Conservation (phyloP, 768 basidiomycete species). For the Candolleomyces efflorescens region DNA sequence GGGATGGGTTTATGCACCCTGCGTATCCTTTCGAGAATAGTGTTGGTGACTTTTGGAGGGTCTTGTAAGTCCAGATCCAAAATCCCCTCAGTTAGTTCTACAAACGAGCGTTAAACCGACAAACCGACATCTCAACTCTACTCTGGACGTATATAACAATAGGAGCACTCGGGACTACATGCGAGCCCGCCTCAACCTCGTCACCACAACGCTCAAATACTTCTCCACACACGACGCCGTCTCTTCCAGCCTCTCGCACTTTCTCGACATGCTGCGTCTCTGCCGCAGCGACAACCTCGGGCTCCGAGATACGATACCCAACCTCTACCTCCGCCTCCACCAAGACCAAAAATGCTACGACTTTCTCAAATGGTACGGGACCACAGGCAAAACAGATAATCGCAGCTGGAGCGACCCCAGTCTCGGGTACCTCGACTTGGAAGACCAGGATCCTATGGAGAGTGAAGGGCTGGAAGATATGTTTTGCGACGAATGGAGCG, state of each 20-base stretch:
- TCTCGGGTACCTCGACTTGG: constrained; percentile 6
- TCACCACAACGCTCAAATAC: background rate
- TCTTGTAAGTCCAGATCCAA: constrained; percentile 3
- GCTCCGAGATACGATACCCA: constrained; percentile 7
- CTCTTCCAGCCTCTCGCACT: constrained; percentile 1
- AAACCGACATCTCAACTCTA: too few species aligned
- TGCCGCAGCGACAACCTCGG: constrained; percentile 10
- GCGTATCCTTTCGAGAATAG: constrained; percentile 6
- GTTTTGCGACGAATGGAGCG: background rate
- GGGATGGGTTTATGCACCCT: background rate
- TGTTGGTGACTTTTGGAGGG: constrained; percentile 12
- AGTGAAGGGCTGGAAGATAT: background rate
- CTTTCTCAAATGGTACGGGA: constrained; percentile 10
- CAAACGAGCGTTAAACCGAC: background rate
- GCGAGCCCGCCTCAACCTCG: constrained; percentile 8
- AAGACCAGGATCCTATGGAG: constrained; percentile 9
- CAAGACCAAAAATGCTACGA: constrained; percentile 11
- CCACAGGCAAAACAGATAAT: background rate
- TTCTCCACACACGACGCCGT: constrained; percentile 3
- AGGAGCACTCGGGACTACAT: constrained; percentile 8
- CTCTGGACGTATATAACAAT: too few species aligned
- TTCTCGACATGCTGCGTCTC: constrained; percentile 11
- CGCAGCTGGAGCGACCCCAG: constrained; percentile 7
- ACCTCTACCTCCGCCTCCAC: constrained; percentile 6
- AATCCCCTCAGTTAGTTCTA: background rate